phyloP scores from a whole-genome alignment of 306 rosid genomes.

The Pterocarpus macrocarpus region DNA sequence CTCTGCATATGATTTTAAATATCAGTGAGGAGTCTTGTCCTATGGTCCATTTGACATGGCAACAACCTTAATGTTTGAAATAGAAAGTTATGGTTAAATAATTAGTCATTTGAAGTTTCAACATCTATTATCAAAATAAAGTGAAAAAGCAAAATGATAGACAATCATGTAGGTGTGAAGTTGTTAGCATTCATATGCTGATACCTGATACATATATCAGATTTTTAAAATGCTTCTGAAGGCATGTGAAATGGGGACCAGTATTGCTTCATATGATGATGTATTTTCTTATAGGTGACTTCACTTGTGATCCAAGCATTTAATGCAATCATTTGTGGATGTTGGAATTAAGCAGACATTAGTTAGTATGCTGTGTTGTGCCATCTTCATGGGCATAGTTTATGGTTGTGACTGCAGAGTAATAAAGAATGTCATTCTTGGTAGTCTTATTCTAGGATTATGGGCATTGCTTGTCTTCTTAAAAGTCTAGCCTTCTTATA shows the following conservation, averaged over 20 bases:
- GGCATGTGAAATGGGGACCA: not conserved
- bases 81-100: not conserved
- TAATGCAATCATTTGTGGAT: constrained; percentile 4
- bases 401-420: constrained; percentile 5
- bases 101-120: not conserved
- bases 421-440: not conserved
- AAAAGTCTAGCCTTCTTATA: not conserved
- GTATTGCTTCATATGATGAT: not conserved
- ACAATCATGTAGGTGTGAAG: not conserved
- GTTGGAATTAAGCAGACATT: not conserved
- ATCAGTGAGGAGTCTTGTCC: not conserved
- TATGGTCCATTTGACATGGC: not conserved
- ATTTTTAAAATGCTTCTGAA: constrained; percentile 26
- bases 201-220: not conserved
- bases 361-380: not conserved
- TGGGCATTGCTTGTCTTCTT: constrained; percentile 17
- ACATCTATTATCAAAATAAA: constrained; percentile 8
- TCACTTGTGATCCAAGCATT: not conserved
- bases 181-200: not conserved
- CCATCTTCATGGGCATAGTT: constrained; percentile 1
- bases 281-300: constrained; percentile 13
- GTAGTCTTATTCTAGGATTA: constrained; percentile 12
- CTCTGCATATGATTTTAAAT: constrained; percentile 18
- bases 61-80: not conserved
- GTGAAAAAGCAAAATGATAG: not conserved